Evolutionary conservation across 1,284 basidiomycete genomes (phyloP).

Genomic region (Boletus subluridellus): DNA sequence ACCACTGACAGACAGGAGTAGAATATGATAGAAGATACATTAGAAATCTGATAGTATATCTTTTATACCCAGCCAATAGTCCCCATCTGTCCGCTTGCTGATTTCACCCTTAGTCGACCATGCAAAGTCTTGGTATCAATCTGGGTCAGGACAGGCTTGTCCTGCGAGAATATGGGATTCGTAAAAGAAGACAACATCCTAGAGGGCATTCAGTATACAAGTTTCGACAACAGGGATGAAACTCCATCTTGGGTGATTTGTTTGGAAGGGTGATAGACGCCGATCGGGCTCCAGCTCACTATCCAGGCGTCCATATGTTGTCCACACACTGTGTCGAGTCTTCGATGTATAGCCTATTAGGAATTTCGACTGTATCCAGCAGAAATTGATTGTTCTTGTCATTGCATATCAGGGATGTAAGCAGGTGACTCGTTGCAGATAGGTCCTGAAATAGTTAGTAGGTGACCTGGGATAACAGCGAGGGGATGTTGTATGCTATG

Average conservation of each 20-base stretch:
- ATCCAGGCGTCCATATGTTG: too few species aligned
- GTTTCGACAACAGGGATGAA: background rate
- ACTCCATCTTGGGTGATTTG: slow-evolving; percentile 35
- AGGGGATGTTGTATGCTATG: too few species aligned
- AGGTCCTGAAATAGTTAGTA: too few species aligned
- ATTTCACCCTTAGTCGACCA: slow-evolving; percentile 92
- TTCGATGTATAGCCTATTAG: too few species aligned
- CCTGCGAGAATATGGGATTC: slow-evolving; percentile 82
- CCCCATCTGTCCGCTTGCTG: slow-evolving; percentile 53
- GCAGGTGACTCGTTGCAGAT: too few species aligned
- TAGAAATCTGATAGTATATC: slow-evolving; percentile 71
- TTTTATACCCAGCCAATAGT: slow-evolving; percentile 75
- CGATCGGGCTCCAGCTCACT: slow-evolving; percentile 52
- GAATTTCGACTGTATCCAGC: too few species aligned
- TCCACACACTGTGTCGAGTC: too few species aligned
- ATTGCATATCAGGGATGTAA: too few species aligned
- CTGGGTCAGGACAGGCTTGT: slow-evolving; percentile 56
- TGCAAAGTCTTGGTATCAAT: slow-evolving; percentile 69
- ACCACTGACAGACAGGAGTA: background rate
- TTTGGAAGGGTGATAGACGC: slow-evolving; percentile 55
- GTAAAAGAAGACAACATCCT: slow-evolving; percentile 69
- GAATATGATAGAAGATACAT: slow-evolving; percentile 10
- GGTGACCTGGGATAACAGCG: too few species aligned
- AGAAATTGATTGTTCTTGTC: too few species aligned
- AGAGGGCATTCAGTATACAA: slow-evolving; percentile 1